Evolutionary conservation across 2,329 filamentous ascomycete species (phyloP), one percentile per base, ranked within the genome.

Genomic region (Aspergillus tanneri): DNA sequence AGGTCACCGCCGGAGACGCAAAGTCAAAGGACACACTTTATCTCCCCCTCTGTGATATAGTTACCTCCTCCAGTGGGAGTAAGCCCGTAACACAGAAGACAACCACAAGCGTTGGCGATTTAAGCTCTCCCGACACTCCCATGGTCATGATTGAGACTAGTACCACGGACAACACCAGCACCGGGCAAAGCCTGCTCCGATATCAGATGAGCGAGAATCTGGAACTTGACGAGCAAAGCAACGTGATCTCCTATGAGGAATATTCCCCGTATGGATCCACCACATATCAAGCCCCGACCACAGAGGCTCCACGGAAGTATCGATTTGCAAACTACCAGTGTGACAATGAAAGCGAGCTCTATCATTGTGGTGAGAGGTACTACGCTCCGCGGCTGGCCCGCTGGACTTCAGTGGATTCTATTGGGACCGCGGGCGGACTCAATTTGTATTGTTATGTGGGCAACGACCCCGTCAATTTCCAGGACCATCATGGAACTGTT

Each of bases 391-490:
- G 19, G 21, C 19, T 40, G 5, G 37, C 19, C 10, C 37, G 37
- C 4, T 40, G 37, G 37, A 40, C 22, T 19, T 25, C 19, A 8
- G 19, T 23, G 5, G 37, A 40, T 16, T 23, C 19, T 14, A 4
- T 40, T 10, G 37, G 37, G 37, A 7, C 16, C 5, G 5, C 16
- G 12, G 37, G n/a, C 16, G 37, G 37, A 23, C 19, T 24, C 6
- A 40, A 40, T 16, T 4, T 40, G 9, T 40, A 40, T 19, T 25
- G 37, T 23, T 40, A 40, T 14, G 37, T 40, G 21, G 37, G 37
- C 10, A 40, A 40, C 14, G 22, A 40, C 21, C 37, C 37, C 4
- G 22, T 40, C 23, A 25, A 27, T 14, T 28, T 28, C 25, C 12
- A 8, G 8, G 25, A 28, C 25, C 25, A n/a, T n/a, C n/a, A n/a